Base-by-base conservation (phyloP, 2,329 filamentous ascomycete genomes). In the Penicillium sp. region DNA sequence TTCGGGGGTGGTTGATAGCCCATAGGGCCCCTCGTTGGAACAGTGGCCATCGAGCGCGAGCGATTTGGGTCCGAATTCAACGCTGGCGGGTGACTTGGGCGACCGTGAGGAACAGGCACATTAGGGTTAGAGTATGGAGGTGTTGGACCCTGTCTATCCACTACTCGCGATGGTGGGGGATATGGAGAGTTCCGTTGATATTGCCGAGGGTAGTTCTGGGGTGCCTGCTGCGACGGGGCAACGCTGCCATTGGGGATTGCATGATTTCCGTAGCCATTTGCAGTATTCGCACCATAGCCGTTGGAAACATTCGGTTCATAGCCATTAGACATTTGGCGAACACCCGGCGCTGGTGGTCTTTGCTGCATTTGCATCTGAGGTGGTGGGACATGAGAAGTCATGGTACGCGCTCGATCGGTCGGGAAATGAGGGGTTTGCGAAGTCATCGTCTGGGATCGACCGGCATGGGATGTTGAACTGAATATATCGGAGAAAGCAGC, bases 401-500 rank as follows among this genome's bases (percentile, higher is more conserved):
- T 89, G 59, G 91, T 95, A 63, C 90, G 87, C 48, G 91, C 90
- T 65, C 92, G 85, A 64, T 89, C 89, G 52, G 79, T 77, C 52
- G 80, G 78, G 58, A 82, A 79, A 66, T 83, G 84, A 58, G 79
- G 75, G 30, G 87, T 82, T 62, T 91, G 87, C 56, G 89, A 91
- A 62, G 87, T 94, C 91, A 97, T 97, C 24, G 93, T 97, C 69
- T 97, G 92, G 57, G 92, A 95, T 72, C 94, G 88, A 58, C 93
- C 93, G 47, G 90, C 85, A 47, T 91, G 91, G 62, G 90, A 91
- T 62, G 90, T 83, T 62, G 86, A 86, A 65, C 93, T 94, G 72
- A 97, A 99, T 70, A 97, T 97, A 76, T 93, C 93, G 63, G 89
- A 91, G 74, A 95, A 99, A 63, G 93, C 94, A 64, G 91, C 90